Conservation (phyloP, 306 rosid species). For the Rosa persica region DNA sequence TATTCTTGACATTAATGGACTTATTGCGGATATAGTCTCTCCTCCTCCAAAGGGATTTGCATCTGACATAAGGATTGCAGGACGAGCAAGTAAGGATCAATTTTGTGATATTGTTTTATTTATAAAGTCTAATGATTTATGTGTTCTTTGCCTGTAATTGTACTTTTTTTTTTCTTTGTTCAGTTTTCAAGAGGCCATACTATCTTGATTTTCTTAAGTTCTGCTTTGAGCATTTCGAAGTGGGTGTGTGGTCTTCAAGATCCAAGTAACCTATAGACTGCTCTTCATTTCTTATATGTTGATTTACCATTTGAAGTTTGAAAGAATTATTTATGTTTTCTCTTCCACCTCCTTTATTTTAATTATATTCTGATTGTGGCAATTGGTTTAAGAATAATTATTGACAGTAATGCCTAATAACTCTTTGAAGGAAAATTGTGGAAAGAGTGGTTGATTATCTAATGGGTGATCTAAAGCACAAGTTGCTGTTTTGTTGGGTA, state of each 20-base stretch:
- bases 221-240: constrained; percentile 91
- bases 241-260: constrained; percentile 91
- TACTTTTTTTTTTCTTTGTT: constrained; percentile 27
- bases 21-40: constrained; percentile 68
- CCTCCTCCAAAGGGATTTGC: constrained; percentile 49
- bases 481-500: constrained; percentile 83
- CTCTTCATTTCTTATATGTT: constrained; percentile 15
- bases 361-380: background rate
- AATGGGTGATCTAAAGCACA: constrained; percentile 63
- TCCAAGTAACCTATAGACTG: constrained; percentile 43
- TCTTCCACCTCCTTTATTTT: background rate
- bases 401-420: constrained; percentile 21
- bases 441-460: constrained; percentile 39
- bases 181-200: constrained; percentile 89
- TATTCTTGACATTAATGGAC: constrained; percentile 80
- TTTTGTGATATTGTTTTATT: constrained; percentile 15
- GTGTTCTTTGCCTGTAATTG: constrained; percentile 23
- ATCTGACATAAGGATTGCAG: constrained; percentile 49
- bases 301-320: background rate
- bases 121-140: background rate
- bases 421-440: constrained; percentile 56
- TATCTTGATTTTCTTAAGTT: constrained; percentile 68
- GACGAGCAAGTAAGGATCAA: constrained; percentile 53
- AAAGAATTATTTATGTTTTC: background rate
- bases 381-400: background rate